Conservation (phyloP, 2,329 filamentous ascomycete genomes). For the Mycosphaerella arachidis region DNA sequence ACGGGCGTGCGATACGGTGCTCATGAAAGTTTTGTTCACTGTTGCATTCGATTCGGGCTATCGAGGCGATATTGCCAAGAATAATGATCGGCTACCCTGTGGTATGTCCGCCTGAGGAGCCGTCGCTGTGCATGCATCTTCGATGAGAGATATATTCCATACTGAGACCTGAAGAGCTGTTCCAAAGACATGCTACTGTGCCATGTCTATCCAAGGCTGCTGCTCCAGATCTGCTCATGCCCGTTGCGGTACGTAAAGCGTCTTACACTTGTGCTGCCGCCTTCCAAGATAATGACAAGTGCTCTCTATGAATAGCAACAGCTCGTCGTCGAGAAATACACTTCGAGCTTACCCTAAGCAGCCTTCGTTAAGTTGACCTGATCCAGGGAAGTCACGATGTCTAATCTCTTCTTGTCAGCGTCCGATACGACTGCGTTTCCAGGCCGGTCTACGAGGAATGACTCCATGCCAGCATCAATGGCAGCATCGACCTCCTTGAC, state of each 20-base stretch:
- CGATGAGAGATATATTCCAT: not conserved
- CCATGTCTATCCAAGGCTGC: not conserved
- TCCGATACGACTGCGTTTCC: conserved; percentile 63
- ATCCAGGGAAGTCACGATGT: conserved; percentile 24
- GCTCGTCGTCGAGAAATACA: not conserved
- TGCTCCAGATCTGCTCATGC: not conserved
- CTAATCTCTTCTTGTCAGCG: conserved; percentile 38
- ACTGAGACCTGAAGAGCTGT: not conserved
- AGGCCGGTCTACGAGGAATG: conserved; percentile 52
- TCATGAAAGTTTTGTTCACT: not conserved
- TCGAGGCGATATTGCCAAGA: not conserved
- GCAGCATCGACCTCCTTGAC: conserved; percentile 53
- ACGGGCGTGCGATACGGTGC: not conserved
- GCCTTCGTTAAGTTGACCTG: conserved; percentile 17
- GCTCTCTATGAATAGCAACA: not conserved
- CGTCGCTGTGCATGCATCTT: not conserved
- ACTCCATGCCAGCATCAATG: conserved; percentile 39
- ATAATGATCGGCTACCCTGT: not conserved
- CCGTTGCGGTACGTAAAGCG: not conserved
- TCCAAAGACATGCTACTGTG: too few species aligned
- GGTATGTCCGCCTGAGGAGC: not conserved
- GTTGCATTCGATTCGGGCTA: not conserved
- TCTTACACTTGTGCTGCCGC: not conserved
- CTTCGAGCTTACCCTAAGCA: not conserved
- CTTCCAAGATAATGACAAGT: not conserved